Conservation (phyloP, 257 asterid species). For the Rhazya stricta region DNA sequence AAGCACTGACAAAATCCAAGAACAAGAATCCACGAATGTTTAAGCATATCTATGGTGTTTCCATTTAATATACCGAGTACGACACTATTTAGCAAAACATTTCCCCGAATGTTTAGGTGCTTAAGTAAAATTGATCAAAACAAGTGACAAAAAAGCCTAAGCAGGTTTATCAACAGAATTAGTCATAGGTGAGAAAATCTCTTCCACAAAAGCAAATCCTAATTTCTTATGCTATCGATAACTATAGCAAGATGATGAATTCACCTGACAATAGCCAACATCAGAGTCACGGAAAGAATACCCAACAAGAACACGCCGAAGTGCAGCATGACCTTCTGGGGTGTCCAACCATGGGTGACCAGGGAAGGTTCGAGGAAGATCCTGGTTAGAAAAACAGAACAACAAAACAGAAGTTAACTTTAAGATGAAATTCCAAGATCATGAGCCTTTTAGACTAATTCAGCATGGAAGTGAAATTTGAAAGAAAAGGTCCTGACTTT, state of each 20-base stretch:
- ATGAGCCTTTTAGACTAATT: too few relatives aligned
- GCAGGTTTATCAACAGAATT: not conserved
- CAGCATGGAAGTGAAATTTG: not conserved
- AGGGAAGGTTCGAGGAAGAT: slow-evolving; percentile 94
- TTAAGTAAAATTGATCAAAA: not conserved
- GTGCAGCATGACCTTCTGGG: slow-evolving; percentile 86
- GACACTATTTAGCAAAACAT: not conserved
- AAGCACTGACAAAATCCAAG: not conserved
- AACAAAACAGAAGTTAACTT: not conserved
- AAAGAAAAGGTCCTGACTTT: not conserved
- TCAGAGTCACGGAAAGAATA: slow-evolving; percentile 97
- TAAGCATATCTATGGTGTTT: not conserved
- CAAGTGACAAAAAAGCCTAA: not conserved
- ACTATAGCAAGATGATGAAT: slow-evolving; percentile 9
- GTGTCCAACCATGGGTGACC: slow-evolving; percentile 99
- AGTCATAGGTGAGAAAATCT: not conserved
- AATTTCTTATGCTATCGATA: not conserved
- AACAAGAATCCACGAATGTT: not conserved
- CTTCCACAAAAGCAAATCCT: not conserved
- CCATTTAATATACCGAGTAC: not conserved
- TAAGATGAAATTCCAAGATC: not conserved
- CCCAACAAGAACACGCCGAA: slow-evolving; percentile 91
- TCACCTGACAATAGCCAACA: slow-evolving; percentile 98
- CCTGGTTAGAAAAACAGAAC: slow-evolving; percentile 42
- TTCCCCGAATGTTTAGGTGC: not conserved